Base-by-base conservation (phyloP, 805 yeast genomes). In the Ogataea neopini region DNA sequence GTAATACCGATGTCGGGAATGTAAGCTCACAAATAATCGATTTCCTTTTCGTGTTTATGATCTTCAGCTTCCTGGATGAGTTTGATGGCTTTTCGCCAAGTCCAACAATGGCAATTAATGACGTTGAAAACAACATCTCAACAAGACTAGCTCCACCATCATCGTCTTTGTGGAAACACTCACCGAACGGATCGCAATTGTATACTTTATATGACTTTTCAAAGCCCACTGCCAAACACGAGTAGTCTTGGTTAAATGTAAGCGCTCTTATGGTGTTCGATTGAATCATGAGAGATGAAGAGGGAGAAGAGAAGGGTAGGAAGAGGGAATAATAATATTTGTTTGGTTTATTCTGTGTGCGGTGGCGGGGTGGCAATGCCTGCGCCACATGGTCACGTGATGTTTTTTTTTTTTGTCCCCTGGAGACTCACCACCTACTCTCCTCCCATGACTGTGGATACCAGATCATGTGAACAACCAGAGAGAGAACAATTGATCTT, bases 71-170 rank as follows among this genome's bases (percentile, higher is more conserved):
- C 50, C 97, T 75, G n/a, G 96, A 95, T 7, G 88, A 81, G 14
- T 82, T 74, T 2, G 75, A 58, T 2, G 86, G 83, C 52, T 79
- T 84, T 46, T 83, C 88, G 2, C 91, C 92, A 43, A 80, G 70
- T 6, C 90, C 92, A 2, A 88, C 96, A 6, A 88, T 71, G 0
- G 96, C 97, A 19, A 94, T 79, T 32, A 92, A 73, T 5, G 96
- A 86, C 0, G 98, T 89, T 36, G 90, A 77, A 61, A 90, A 92
- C 20, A 92, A 77, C 97, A 94, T 91, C 62, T 90, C 96, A 9
- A 89, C 83, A 1, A 87, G 76, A 1, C 84, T 84, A 10, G 83
- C 77, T 1, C 87, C 79, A 40, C 83, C 84, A 39, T 72, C 73
- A 26, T 70, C 67, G 26, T 52, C 44, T 30, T 61, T 70, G 18